Conservation (phyloP, 805 yeast species). For the Saccharomycopsis sp. region DNA sequence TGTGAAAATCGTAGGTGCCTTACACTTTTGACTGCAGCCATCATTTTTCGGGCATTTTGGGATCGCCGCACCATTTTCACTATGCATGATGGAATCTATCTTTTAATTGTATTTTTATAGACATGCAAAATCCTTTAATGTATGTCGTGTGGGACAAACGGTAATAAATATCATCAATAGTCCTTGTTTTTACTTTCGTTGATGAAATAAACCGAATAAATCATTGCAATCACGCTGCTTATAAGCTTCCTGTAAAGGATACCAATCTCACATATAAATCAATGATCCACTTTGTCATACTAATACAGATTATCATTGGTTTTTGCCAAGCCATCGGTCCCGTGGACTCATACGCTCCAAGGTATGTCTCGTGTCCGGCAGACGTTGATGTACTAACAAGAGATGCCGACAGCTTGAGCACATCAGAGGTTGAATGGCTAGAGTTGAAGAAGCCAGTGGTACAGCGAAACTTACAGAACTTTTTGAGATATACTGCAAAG, state of each 20-base stretch:
- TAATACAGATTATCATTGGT: neutral
- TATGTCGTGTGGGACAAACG: no score
- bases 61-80: no score
- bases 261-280: no score
- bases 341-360: slow-evolving; percentile 39
- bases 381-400: slow-evolving; percentile 31
- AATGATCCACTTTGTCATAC: neutral
- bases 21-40: no score
- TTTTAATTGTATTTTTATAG: no score
- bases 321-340: slow-evolving; percentile 25
- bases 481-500: slow-evolving; percentile 34
- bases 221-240: no score
- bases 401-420: slow-evolving; percentile 40
- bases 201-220: neutral
- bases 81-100: no score
- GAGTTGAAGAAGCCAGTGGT: slow-evolving; percentile 40
- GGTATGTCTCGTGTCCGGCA: slow-evolving; percentile 37
- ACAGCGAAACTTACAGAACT: slow-evolving; percentile 39
- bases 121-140: no score
- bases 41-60: no score
- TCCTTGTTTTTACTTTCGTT: neutral
- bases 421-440: slow-evolving; percentile 48
- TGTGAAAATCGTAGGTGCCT: no score
- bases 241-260: no score
- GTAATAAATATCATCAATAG: no score